These are phyloP conservation scores for Pythium rhizo-oryzae DNA, from an alignment of 352 stramenopile genomes.

Conservation along the genomic window DNA sequence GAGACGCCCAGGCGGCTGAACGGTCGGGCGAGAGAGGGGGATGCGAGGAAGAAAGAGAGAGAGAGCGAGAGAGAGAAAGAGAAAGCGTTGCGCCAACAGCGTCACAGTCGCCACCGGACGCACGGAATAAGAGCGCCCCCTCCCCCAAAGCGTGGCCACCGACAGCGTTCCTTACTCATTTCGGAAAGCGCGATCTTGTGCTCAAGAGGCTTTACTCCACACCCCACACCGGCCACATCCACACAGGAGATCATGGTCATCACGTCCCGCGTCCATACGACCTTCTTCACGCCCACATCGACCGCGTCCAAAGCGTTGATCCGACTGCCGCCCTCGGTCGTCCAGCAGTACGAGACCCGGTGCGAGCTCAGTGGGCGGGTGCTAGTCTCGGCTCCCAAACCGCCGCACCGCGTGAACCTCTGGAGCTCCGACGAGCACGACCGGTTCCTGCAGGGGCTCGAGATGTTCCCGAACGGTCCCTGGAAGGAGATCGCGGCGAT, in stretches of 20 bases:
- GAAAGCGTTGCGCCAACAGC: background rate
- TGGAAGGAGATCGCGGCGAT: constrained; percentile 72
- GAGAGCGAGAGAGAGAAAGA: background rate
- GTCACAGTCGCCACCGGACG: background rate
- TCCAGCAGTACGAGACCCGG: constrained; percentile 18
- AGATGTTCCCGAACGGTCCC: constrained; percentile 61
- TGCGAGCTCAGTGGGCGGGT: constrained; percentile 10
- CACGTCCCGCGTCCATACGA: constrained; percentile 6
- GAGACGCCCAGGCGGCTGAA: background rate
- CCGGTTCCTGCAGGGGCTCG: constrained; percentile 57
- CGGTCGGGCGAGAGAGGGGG: background rate
- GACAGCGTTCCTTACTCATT: background rate
- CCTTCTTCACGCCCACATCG: constrained; percentile 9
- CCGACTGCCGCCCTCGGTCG: constrained; percentile 15
- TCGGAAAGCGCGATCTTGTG: background rate
- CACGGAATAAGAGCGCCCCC: background rate
- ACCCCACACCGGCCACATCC: background rate
- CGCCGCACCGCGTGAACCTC: constrained; percentile 8
- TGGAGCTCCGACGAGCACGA: constrained; percentile 18
- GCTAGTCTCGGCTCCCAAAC: background rate
- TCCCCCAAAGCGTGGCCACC: too few species aligned
- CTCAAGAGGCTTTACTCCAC: background rate
- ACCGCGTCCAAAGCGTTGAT: constrained; percentile 2
- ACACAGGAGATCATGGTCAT: constrained; percentile 2
- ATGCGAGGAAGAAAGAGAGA: background rate